Conservation (phyloP, 306 rosid genomes). For the Mimosa pudica region DNA sequence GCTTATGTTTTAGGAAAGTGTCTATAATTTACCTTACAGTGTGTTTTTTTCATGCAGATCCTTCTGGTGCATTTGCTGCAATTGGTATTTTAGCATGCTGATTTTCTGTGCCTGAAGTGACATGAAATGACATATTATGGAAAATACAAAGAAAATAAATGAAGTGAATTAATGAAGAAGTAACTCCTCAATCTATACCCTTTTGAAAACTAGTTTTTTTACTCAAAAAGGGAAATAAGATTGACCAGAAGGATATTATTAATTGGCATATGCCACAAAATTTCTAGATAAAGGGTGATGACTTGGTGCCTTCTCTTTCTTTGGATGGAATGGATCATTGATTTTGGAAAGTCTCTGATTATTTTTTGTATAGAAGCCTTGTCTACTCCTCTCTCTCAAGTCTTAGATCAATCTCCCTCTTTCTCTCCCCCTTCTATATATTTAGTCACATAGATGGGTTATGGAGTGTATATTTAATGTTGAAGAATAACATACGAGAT, state of each 20-base stretch:
- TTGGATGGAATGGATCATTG: constrained; percentile 10
- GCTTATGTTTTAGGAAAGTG: not conserved
- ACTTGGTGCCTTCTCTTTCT: constrained; percentile 15
- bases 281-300: constrained; percentile 28
- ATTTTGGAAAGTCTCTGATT: constrained; percentile 29
- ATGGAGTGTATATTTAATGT: not conserved
- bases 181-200: not conserved
- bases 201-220: constrained; percentile 13
- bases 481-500: not conserved
- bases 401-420: constrained; percentile 5
- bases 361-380: constrained; percentile 25
- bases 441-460: not conserved
- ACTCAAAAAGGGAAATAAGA: constrained; percentile 18
- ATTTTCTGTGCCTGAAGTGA: constrained; percentile 27
- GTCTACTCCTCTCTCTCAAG: constrained; percentile 4
- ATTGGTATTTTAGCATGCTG: constrained; percentile 24
- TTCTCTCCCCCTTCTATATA: not conserved
- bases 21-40: constrained; percentile 21
- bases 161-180: constrained; percentile 21
- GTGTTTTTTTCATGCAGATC: constrained; percentile 40
- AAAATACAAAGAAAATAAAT: constrained; percentile 28
- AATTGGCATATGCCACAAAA: constrained; percentile 27
- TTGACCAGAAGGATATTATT: constrained; percentile 23
- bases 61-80: not conserved
- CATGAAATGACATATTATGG: constrained; percentile 28